phyloP scores from a whole-genome alignment of 495 filamentous ascomycete genomes.

The Penicillium waksmanii region DNA sequence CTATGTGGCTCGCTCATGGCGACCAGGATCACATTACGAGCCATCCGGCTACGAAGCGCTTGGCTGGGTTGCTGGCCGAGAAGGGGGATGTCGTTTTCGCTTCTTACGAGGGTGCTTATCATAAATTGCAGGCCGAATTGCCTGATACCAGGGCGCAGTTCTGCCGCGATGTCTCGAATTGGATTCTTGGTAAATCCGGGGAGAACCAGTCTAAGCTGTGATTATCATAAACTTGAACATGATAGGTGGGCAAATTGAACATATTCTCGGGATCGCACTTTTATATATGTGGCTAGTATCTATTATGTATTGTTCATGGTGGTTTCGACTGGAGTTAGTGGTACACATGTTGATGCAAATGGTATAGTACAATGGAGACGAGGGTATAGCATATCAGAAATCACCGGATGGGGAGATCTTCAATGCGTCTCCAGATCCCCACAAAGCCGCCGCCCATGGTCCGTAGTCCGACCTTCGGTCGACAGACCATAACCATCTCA shows the following conservation, averaged over 20 bases:
- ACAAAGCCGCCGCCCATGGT: constrained; percentile 74
- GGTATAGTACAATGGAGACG: constrained; percentile 12
- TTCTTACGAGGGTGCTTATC: constrained; percentile 76
- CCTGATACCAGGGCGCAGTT: constrained; percentile 62
- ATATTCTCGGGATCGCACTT: not conserved
- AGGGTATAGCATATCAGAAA: not conserved
- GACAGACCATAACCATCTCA: constrained; percentile 63
- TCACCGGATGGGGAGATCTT: constrained; percentile 30
- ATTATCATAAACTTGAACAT: not conserved
- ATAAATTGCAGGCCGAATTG: constrained; percentile 74
- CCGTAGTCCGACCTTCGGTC: constrained; percentile 66
- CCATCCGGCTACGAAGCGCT: constrained; percentile 61
- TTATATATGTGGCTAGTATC: not conserved
- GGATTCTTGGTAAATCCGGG: constrained; percentile 62
- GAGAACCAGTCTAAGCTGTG: constrained; percentile 19
- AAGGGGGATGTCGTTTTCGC: constrained; percentile 69
- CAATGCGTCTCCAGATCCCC: constrained; percentile 63
- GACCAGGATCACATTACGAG: constrained; percentile 67
- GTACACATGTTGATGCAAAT: constrained; percentile 14
- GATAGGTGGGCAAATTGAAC: not conserved
- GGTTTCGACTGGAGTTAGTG: not conserved
- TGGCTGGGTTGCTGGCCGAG: constrained; percentile 54
- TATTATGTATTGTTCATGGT: not conserved
- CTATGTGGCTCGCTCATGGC: constrained; percentile 69
- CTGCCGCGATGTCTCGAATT: constrained; percentile 70